phyloP scores from a whole-genome alignment of 805 yeast species.

The Candida dajiaensis region DNA sequence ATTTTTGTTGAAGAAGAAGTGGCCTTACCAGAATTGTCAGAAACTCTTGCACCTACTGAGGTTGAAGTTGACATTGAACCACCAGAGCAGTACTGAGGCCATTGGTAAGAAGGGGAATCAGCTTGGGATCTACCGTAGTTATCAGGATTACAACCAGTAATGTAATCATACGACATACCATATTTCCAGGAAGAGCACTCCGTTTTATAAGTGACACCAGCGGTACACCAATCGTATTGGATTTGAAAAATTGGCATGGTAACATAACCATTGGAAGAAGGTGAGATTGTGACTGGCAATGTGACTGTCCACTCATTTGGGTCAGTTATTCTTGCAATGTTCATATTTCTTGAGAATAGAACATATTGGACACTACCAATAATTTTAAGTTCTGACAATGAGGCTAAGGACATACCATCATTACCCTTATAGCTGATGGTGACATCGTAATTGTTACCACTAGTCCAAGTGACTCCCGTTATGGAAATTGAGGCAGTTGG shows the following conservation, averaged over 20 bases:
- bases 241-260: constrained; percentile 11
- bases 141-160: constrained; percentile 8
- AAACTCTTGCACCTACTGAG: too few relatives aligned
- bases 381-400: constrained; percentile 8
- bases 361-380: constrained; percentile 3
- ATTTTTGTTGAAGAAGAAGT: too few relatives aligned
- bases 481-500: constrained; percentile 1
- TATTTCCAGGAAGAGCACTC: constrained; percentile 2
- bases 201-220: constrained; percentile 10
- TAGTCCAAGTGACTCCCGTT: constrained; percentile 1
- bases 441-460: constrained; percentile 5
- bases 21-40: too few relatives aligned
- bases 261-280: constrained; percentile 1
- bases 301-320: constrained; percentile 9
- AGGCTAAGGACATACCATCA: background rate
- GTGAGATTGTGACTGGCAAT: background rate
- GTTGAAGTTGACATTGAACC: too few relatives aligned
- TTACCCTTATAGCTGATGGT: constrained; percentile 4
- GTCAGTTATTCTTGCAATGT: background rate
- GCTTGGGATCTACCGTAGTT: constrained; percentile 1
- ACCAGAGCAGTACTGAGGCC: too few relatives aligned
- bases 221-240: constrained; percentile 22
- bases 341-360: constrained; percentile 4
- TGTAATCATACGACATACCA: constrained; percentile 4
- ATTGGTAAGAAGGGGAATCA: constrained; percentile 5